Percentiles rank a stretch among this genome's conserved stretches.
These are phyloP conservation scores for Paspalum vaginatum DNA, from an alignment of 176 grass and related monocot species.

Conservation along the genomic window DNA sequence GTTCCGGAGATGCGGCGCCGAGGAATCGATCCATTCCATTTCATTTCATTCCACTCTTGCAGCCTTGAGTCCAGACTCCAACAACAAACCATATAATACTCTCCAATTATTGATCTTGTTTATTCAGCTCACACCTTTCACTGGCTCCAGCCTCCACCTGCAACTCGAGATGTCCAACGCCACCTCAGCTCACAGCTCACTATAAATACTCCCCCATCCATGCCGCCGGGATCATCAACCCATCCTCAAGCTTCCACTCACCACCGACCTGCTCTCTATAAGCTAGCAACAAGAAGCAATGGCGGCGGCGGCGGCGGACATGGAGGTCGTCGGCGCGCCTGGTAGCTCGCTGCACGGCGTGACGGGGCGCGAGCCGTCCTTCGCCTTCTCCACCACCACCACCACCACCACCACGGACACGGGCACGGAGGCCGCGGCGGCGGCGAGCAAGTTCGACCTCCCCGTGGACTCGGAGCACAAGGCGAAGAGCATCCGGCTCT, in stretches of 20 bases:
- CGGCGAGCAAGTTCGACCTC: conserved; percentile 45
- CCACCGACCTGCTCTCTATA: not conserved
- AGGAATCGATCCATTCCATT: conserved; percentile 30
- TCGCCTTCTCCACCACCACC: conserved; percentile 58
- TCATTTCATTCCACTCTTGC: not conserved
- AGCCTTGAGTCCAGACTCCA: not conserved
- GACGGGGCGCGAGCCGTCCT: conserved; percentile 62
- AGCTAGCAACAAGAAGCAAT: not conserved
- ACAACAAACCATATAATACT: not conserved
- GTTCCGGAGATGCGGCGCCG: conserved; percentile 58
- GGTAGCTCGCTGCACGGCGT: conserved; percentile 73
- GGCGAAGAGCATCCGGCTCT: conserved; percentile 48
- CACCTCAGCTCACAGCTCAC: not conserved
- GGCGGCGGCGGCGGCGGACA: not conserved
- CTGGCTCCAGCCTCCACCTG: no score
- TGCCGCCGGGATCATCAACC: not conserved
- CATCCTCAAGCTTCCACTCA: not conserved
- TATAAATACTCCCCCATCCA: not conserved
- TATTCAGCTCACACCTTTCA: not conserved
- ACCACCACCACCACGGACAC: no score
- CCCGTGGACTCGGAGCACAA: conserved; percentile 71
- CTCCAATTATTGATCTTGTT: not conserved
- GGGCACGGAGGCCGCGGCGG: not conserved
- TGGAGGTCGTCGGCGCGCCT: conserved; percentile 31
- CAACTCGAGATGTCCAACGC: not conserved